Evolutionary conservation across 495 filamentous ascomycete genomes (phyloP).

Genomic region (Aspergillus cristatus): DNA sequence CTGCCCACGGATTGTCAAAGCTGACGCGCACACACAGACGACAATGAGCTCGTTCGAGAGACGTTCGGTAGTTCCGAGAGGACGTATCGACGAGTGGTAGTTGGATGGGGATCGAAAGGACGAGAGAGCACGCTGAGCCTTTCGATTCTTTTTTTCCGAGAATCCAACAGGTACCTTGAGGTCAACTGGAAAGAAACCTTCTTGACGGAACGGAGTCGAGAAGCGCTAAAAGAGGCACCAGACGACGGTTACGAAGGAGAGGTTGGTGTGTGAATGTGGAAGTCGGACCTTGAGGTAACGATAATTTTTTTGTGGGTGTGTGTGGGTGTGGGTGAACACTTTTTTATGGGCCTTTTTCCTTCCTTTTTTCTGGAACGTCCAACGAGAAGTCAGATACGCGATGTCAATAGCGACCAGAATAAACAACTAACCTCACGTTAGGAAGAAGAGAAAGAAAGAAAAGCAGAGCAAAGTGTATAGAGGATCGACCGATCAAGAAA

Average conservation of each 20-base stretch:
- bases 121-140: no score
- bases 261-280: not conserved
- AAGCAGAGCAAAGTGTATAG: conserved; percentile 12
- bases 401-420: conserved; percentile 7
- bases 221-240: conserved; percentile 18
- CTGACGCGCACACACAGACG: no score
- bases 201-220: conserved; percentile 12
- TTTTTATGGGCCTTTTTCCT: not conserved
- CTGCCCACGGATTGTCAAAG: no score
- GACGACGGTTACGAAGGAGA: conserved; percentile 8
- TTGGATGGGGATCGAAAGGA: no score
- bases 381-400: conserved; percentile 3
- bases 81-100: no score
- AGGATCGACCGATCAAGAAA: conserved; percentile 9
- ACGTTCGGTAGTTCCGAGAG: no score
- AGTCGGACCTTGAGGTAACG: not conserved
- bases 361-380: conserved; percentile 1
- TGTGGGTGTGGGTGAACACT: not conserved
- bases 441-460: conserved; percentile 7
- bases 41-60: no score
- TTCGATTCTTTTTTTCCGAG: no score
- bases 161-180: no score
- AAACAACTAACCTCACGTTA: conserved; percentile 13
- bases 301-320: conserved; percentile 1
- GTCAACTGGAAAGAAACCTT: no score